Conservation (phyloP, 2,329 filamentous ascomycete species). For the Amesomyces nigricolor region DNA sequence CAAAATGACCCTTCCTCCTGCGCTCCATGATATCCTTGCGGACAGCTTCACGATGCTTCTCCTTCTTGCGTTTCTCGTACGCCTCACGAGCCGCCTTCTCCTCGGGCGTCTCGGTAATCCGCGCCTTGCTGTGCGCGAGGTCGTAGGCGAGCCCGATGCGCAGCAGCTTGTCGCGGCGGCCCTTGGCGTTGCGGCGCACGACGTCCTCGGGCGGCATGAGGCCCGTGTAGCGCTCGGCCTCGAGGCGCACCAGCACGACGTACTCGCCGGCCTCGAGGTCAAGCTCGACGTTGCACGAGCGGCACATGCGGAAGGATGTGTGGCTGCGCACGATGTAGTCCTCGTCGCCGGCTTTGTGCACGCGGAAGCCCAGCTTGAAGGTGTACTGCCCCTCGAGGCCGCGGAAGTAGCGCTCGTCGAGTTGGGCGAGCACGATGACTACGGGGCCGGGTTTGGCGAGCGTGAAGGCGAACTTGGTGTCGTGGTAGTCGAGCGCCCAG, state of each 20-base stretch:
- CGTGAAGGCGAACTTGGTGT: constrained; percentile 54
- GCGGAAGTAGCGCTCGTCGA: constrained; percentile 57
- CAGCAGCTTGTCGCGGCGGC: constrained; percentile 53
- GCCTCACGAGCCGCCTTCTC: constrained; percentile 46
- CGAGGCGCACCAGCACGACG: constrained; percentile 51
- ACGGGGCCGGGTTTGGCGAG: constrained; percentile 52
- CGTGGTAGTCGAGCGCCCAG: constrained; percentile 56
- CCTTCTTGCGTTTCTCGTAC: constrained; percentile 39
- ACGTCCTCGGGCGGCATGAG: constrained; percentile 49
- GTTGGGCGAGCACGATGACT: constrained; percentile 55
- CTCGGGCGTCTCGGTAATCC: constrained; percentile 45
- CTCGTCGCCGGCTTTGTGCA: constrained; percentile 44
- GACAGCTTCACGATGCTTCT: constrained; percentile 46
- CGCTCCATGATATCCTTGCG: constrained; percentile 40
- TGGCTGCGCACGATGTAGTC: constrained; percentile 57
- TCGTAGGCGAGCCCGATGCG: constrained; percentile 56
- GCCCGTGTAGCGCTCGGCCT: constrained; percentile 42
- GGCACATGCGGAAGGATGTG: constrained; percentile 52
- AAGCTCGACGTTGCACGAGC: constrained; percentile 55
- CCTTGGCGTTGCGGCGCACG: constrained; percentile 45
- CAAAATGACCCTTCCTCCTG: constrained; percentile 31
- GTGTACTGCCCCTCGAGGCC: constrained; percentile 55
- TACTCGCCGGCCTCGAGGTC: constrained; percentile 53
- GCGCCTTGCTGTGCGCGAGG: constrained; percentile 54
- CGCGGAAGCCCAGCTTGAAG: constrained; percentile 37